phyloP scores from a whole-genome alignment of 225 moss, liverwort and hornwort species.

The Rhytidiadelphus loreus region DNA sequence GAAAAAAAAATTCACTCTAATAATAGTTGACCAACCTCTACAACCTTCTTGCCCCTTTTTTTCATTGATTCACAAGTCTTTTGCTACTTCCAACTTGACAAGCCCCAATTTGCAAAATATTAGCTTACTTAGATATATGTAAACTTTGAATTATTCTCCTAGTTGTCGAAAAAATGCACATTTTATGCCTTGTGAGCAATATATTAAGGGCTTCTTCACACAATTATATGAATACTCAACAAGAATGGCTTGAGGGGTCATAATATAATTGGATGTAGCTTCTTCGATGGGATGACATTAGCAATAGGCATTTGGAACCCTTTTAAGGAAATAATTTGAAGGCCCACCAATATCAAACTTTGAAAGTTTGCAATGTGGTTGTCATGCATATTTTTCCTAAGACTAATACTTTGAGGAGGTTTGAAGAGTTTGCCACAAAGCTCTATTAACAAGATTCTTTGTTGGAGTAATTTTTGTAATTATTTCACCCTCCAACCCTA shows the following conservation, averaged over 20 bases:
- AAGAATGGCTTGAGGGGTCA: rapidly evolving
- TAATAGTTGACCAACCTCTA: not conserved
- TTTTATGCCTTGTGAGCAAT: not conserved
- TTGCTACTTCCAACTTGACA: not conserved
- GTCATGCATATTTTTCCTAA: not conserved
- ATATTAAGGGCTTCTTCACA: rapidly evolving
- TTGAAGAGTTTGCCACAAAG: rapidly evolving
- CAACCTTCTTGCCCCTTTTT: not conserved
- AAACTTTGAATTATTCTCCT: not conserved
- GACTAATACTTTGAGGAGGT: not conserved
- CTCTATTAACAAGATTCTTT: not conserved
- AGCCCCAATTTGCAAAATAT: not conserved
- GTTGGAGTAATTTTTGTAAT: not conserved
- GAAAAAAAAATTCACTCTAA: not conserved
- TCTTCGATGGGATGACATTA: not conserved
- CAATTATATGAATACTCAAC: not conserved
- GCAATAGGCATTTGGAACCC: rapidly evolving
- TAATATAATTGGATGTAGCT: not conserved
- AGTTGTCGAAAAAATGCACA: not conserved
- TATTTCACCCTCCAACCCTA: rapidly evolving
- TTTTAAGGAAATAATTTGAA: not conserved
- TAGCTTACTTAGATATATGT: not conserved
- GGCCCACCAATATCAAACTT: rapidly evolving
- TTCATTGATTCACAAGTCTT: not conserved
- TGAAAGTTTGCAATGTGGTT: rapidly evolving